Base-by-base conservation (phyloP, 768 basidiomycete species). In the Trametes cubensis region DNA sequence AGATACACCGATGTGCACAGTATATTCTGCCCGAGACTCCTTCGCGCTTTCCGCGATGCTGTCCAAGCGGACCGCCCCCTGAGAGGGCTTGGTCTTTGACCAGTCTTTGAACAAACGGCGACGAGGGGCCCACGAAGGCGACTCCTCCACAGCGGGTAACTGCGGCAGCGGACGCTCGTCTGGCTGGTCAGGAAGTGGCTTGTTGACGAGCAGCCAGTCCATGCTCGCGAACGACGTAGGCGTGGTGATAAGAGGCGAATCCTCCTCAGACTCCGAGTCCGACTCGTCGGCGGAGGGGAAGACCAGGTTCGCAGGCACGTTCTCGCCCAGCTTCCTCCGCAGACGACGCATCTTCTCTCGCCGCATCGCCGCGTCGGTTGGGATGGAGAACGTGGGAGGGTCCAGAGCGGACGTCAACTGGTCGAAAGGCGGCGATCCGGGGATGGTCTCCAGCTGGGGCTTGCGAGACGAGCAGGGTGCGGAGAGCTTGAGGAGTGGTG, bases 261-360 rank as follows among this genome's bases (percentile, higher is more conserved):
- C 64, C 40, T 65, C 64, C 34, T 60, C 67, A 6, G 59, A 57
- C 11, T 67, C 66, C 18, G 58, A 55, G 30, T 63, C 63, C 10
- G 55, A 51, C 11, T 58, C 58, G 38, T 60, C 61, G 14, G 50
- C 67, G 15, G 34, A 55, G 7, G 85, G 80, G 72, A 88, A 89
- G 52, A 90, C 83, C 30, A 88, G 79, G 40, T 83, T 78, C 2
- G 80, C 65, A 7, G 88, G 89, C 21, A 89, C 83, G 26, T 80
- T 83, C 20, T 87, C 79, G 0, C 89, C 89, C 3, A 90, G 79
- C 66, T 75, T 85, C 67, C 80, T 82, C 54, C 83, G 78, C 52
- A 90, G 75, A 34, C 83, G 78, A 51, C 87, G 86, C 79, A 90
- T 83, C 72, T 88, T 90, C 65, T 77, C 74, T 49, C 82, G 79